Percentiles rank a stretch among this genome's conserved stretches.
phyloP scores from a whole-genome alignment of 345 rosid genomes.

The Anastatica hierochuntica region DNA sequence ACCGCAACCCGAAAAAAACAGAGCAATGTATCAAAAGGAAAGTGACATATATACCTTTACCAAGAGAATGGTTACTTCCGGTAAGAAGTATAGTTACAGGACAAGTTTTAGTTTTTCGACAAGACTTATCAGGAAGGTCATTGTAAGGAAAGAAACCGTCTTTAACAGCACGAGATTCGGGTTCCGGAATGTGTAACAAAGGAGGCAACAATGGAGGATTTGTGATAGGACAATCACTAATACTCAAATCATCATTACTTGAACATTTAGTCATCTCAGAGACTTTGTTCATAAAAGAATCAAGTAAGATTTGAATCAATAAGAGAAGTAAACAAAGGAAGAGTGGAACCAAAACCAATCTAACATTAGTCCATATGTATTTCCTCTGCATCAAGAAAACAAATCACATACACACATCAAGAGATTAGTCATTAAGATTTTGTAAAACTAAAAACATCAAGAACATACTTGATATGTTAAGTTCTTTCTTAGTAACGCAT shows the following conservation, averaged over 20 bases:
- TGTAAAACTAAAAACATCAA: no score
- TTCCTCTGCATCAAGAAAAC: conserved; percentile 44
- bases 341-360: conserved; percentile 63
- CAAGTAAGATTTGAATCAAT: conserved; percentile 35
- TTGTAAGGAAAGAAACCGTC: conserved; percentile 23
- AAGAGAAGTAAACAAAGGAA: conserved; percentile 59
- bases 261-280: conserved; percentile 1
- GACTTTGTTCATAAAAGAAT: conserved; percentile 3
- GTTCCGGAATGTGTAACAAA: conserved; percentile 53
- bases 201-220: conserved; percentile 68
- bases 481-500: conserved; percentile 77
- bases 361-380: conserved; percentile 50
- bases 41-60: conserved; percentile 45
- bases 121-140: conserved; percentile 61
- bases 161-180: conserved; percentile 58
- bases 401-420: no score
- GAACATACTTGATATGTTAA: conserved; percentile 74
- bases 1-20: not conserved
- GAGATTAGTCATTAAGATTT: no score
- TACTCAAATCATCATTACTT: conserved; percentile 23
- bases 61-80: conserved; percentile 52
- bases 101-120: conserved; percentile 55
- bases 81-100: conserved; percentile 64
- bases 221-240: conserved; percentile 36
- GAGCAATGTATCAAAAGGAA: no score